A percentile compares a stretch with the other conserved stretches of the same genome.
Conservation (phyloP, 345 rosid species). For the Eucalyptus paniculata region DNA sequence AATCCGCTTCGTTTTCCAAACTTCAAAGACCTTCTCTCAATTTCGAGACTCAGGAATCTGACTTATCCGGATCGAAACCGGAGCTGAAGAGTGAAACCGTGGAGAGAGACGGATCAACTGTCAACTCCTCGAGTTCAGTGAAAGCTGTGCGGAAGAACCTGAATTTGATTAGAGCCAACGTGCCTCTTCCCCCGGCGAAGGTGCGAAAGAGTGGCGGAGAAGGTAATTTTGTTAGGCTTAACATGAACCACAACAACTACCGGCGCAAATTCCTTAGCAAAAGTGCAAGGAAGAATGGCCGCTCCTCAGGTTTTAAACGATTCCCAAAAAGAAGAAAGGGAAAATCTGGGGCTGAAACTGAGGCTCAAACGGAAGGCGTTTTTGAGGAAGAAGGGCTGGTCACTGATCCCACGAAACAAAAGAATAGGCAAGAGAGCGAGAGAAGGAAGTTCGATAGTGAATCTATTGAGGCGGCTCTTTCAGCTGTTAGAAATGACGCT, state of each 20-base stretch:
- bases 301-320: conserved; percentile 1
- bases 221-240: conserved; percentile 86
- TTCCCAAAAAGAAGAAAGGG: conserved; percentile 36
- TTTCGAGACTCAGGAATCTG: conserved; percentile 15
- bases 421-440: not conserved
- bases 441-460: not conserved
- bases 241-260: conserved; percentile 24
- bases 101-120: not conserved
- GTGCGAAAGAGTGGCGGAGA: conserved; percentile 36
- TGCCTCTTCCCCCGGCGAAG: conserved; percentile 33
- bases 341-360: conserved; percentile 6
- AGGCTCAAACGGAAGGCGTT: conserved; percentile 4
- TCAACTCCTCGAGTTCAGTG: not conserved
- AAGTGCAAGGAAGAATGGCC: conserved; percentile 17
- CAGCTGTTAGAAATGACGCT: conserved; percentile 28
- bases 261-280: conserved; percentile 47
- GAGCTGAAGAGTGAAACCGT: not conserved
- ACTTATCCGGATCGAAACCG: not conserved
- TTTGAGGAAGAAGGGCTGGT: conserved; percentile 39
- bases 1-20: conserved; percentile 48
- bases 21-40: conserved; percentile 26
- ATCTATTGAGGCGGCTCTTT: conserved; percentile 34
- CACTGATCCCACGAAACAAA: conserved; percentile 15
- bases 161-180: conserved; percentile 38
- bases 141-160: conserved; percentile 18